Base-by-base conservation (phyloP, 208 protist genomes). In the Leishmania amazonensis region DNA sequence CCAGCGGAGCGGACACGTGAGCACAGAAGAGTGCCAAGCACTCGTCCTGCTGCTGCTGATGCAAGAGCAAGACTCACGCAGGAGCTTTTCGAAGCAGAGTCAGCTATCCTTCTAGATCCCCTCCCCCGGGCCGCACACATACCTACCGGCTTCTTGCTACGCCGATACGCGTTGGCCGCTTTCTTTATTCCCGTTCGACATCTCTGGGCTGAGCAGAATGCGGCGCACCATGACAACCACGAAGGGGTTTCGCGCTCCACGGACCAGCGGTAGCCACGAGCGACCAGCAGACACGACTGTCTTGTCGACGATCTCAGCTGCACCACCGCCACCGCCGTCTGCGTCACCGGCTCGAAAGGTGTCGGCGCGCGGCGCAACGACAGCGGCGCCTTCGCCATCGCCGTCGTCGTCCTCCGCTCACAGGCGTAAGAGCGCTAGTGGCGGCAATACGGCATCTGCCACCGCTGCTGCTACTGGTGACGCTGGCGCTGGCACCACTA, bases 171-270 rank as follows among this genome's bases (percentile, higher is more conserved):
- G 47, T 35, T 76, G 49, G 31, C 6, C 35, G 51, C 28, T 8
- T 68, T 68, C 31, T 72, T 15, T 21, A 24, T 60, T 28, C 19
- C 8, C n/a, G 13, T 7, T 38, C 35, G 3, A 1, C 28, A 47
- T 76, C 31, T 58, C 47, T 76, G 31, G 1, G 4, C 7, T n/a
- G 1, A 9, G 24, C 15, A 13, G 19, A 40, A 94, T 94, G 91
- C 87, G 89, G 7, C 87, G 85, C 51, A 93, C 86, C 38, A 19
- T 90, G 28, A 75, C 90, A 15, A 74, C 80, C 40, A 65, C 85
- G 42, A 77, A 83, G 24, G 88, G 87, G 58, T 94, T 94, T 83
- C 81, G 90, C 24, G 84, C 91, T 1, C 91, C 91, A 47, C 83
- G 89, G 7, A 65, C 65, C 31, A 85, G 85, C 60, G 62, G 75